These are phyloP conservation scores for Myxozyma monticola DNA, from an alignment of 805 yeast species.

Conservation along the genomic window DNA sequence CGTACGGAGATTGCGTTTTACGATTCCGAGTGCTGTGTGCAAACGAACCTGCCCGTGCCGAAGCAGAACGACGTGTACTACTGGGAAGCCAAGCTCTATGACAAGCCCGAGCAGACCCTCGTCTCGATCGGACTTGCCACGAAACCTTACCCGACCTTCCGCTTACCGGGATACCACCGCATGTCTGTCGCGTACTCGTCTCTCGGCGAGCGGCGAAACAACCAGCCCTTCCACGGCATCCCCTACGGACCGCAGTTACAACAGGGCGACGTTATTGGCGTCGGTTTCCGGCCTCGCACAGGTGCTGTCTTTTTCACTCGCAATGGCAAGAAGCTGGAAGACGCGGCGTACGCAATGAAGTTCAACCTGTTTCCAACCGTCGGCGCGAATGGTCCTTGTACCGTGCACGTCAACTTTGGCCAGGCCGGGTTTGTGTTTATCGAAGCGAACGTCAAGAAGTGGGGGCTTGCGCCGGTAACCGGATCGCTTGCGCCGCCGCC, in stretches of 20 bases:
- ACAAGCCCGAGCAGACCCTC: slow-evolving; percentile 50
- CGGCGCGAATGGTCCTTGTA: slow-evolving; percentile 80
- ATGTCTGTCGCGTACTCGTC: slow-evolving; percentile 88
- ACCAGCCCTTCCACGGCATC: slow-evolving; percentile 68
- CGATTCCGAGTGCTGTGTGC: slow-evolving; percentile 64
- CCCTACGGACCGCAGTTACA: slow-evolving; percentile 58
- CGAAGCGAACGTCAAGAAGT: slow-evolving; percentile 89
- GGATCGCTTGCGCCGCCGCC: slow-evolving; percentile 95
- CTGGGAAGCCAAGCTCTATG: slow-evolving; percentile 83
- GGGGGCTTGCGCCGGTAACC: slow-evolving; percentile 92
- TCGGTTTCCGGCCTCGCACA: slow-evolving; percentile 78
- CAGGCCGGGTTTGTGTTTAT: slow-evolving; percentile 86
- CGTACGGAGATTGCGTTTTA: slow-evolving; percentile 54
- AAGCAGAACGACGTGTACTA: slow-evolving; percentile 80
- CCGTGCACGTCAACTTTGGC: slow-evolving; percentile 86
- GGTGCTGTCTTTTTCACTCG: slow-evolving; percentile 92
- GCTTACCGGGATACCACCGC: slow-evolving; percentile 88
- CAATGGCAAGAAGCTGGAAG: slow-evolving; percentile 88
- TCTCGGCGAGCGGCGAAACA: slow-evolving; percentile 73
- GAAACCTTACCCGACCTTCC: slow-evolving; percentile 88
- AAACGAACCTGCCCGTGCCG: slow-evolving; percentile 84
- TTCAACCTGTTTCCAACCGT: slow-evolving; percentile 80
- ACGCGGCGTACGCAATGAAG: slow-evolving; percentile 69
- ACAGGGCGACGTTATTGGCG: slow-evolving; percentile 90
- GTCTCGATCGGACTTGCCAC: slow-evolving; percentile 79